Evolutionary conservation across 2,329 filamentous ascomycete species (phyloP), one percentile per base, ranked within the genome.

Genomic region (Alternaria gansuensis): DNA sequence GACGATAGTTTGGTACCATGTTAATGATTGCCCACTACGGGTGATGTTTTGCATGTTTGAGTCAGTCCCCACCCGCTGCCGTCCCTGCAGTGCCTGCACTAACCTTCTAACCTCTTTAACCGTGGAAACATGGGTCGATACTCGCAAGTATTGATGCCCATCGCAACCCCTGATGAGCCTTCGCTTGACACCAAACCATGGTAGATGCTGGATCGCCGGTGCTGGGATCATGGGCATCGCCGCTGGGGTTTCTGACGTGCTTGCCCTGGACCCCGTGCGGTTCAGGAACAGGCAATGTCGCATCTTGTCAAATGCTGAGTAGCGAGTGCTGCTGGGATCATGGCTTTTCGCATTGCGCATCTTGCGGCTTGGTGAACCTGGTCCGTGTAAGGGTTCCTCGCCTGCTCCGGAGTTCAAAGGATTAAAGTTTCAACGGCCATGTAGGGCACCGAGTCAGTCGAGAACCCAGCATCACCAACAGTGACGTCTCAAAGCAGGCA

Each of bases 371-470:
- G 54, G 49, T 34, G 50, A 36, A 50, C 17, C 31, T 33, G 44
- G 23, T 54, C 48, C 40, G 37, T 31, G 57, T 58, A 50, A 53
- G 64, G 59, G 34, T 50, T 29, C 50, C 53, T 40, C 24, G 54
- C 46, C 39, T 49, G 59, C 57, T 46, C 17, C 13, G 21, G 11
- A 48, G 40, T 23, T 34, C 36, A 43, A 53, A 61, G 60, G 51
- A 68, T 66, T 62, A 62, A 49, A 55, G 58, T 51, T 63, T 60
- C 64, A 70, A 70, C 66, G 64, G 57, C 53, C 41, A 56, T 66
- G 50, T 31, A 56, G 60, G 59, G 58, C 56, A 31, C 53, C 58
- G 64, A 70, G 63, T 68, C 66, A 64, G 11, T 41, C 50, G 17
- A 45, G 33, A 43, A 45, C 33, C 51, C 31, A 45, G 37, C 44